A percentile compares a stretch with the other conserved stretches of the same genome.
Evolutionary conservation across 2,329 filamentous ascomycete genomes (phyloP).

Genomic region (Exophiala xenobiotica): DNA sequence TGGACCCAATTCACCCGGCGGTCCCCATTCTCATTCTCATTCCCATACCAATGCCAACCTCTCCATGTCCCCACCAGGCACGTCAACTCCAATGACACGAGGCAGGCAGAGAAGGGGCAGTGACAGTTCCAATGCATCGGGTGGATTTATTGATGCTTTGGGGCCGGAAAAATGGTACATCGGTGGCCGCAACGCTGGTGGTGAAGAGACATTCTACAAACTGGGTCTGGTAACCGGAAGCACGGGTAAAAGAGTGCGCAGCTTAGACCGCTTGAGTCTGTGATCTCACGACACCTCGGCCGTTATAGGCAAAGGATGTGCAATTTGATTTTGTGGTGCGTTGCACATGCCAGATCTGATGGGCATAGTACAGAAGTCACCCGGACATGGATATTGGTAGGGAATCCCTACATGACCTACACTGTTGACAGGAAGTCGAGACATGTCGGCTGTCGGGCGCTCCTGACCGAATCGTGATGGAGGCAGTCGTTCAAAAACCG

Average conservation of each 20-base stretch:
- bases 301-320: no score
- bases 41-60: constrained; percentile 36
- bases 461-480: no score
- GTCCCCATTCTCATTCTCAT: constrained; percentile 35
- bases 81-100: constrained; percentile 32
- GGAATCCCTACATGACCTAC: no score
- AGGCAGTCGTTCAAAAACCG: no score
- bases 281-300: constrained; percentile 33
- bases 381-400: no score
- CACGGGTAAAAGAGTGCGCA: constrained; percentile 45
- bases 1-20: constrained; percentile 25
- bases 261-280: constrained; percentile 51
- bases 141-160: constrained; percentile 48
- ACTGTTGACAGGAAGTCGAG: no score
- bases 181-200: constrained; percentile 46
- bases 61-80: constrained; percentile 37
- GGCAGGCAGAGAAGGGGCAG: constrained; percentile 47
- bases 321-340: no score
- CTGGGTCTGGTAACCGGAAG: constrained; percentile 49
- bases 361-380: no score
- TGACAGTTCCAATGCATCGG: constrained; percentile 48
- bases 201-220: constrained; percentile 51
- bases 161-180: constrained; percentile 54
- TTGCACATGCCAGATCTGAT: no score
- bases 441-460: no score